phyloP scores from a whole-genome alignment of 139 green algal species.

The Ettlia oleoabundans region DNA sequence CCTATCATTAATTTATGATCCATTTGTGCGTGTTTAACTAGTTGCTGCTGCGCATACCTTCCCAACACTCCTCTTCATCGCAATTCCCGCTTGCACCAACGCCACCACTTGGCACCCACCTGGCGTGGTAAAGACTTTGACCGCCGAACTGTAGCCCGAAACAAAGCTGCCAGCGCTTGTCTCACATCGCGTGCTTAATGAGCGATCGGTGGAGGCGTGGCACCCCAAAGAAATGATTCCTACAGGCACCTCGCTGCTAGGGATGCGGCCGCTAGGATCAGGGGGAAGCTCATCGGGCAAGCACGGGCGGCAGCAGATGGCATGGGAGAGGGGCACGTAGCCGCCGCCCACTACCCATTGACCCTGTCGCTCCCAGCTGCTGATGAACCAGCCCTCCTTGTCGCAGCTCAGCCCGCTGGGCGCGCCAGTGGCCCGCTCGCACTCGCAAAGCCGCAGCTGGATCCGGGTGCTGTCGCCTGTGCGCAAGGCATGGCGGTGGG shows the following conservation, averaged over 20 bases:
- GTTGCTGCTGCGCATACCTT: no score
- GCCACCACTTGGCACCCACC: neutral
- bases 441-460: conserved; percentile 62
- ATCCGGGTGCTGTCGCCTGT: neutral
- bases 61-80: no score
- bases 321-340: conserved; percentile 72
- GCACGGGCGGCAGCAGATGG: conserved; percentile 81
- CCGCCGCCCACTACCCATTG: conserved; percentile 68
- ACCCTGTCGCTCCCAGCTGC: conserved; percentile 59
- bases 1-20: no score
- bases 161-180: conserved; percentile 50
- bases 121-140: conserved; percentile 34
- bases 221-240: conserved; percentile 74
- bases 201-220: conserved; percentile 57
- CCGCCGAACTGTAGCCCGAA: conserved; percentile 15
- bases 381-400: conserved; percentile 68
- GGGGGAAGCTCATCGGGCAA: conserved; percentile 58
- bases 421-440: conserved; percentile 50
- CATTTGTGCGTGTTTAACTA: no score
- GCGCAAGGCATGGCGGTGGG: no score
- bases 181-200: conserved; percentile 59
- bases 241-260: conserved; percentile 38
- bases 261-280: conserved; percentile 12
- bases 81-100: no score
- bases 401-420: conserved; percentile 62